Base-by-base conservation (phyloP, 2,329 filamentous ascomycete genomes). In the Colletotrichum godetiae region DNA sequence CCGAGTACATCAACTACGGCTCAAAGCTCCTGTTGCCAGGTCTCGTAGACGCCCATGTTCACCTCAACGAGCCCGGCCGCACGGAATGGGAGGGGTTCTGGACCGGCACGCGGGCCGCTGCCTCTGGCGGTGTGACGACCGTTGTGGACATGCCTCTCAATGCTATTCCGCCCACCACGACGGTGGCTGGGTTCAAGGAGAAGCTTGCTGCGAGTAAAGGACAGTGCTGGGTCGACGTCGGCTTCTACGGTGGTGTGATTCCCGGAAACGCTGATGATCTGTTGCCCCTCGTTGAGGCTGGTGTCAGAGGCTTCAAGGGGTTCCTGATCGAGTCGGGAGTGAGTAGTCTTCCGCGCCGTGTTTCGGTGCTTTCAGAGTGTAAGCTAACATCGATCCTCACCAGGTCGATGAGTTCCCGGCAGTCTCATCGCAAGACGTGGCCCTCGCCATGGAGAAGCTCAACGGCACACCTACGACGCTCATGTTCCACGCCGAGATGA, bases 401-500 rank as follows among this genome's bases (percentile, higher is more conserved):
- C 77, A 96, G 94, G 94, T 98, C 57, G 95, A 98, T 57, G 97
- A 99, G 80, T 99, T 99, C 82, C 97, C 97, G 0, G 95, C 95
- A 31, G 92, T 98, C n/a, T 93, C 93, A 0, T 88, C 94, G 1
- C 82, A 84, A 15, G 97, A 98, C 81, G 93, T 98, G 71, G 87
- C 89, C 1, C 89, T 93, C 52, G 95, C 94, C 56, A 95, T 99
- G 90, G 86, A 87, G 35, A 94, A 93, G 59, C 89, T 99, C 74
- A 93, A 94, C 74, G 91, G 94, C 77, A 89, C 92, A 67, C 89
- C 94, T 22, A 98, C 97, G 2, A 97, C 95, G 0, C 91, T 98
- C 78, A 98, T 99, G 96, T 99, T 99, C 86, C 97, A 99, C 81
- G 97, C 97, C 69, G 97, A 99, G 83, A 98, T 98, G 95, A 92